Percentiles rank a stretch among this genome's conserved stretches.
phyloP scores from a whole-genome alignment of 2,329 filamentous ascomycete genomes.

The Pseudogymnoascus sp. region DNA sequence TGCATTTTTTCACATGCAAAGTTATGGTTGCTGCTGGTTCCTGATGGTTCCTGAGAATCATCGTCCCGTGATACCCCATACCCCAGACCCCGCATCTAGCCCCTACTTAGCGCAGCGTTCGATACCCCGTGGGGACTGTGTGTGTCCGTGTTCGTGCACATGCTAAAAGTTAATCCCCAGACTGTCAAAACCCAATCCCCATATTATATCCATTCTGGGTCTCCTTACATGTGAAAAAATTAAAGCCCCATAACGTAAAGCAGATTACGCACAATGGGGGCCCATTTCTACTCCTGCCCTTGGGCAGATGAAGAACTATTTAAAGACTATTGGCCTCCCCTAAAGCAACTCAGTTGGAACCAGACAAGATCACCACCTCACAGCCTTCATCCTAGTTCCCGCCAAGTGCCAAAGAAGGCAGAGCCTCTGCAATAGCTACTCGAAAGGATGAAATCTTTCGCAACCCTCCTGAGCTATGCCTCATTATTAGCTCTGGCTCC shows the following conservation, averaged over 20 bases:
- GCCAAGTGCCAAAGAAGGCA: neutral
- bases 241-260: neutral
- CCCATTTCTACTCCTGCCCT: neutral
- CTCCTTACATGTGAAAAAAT: neutral
- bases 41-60: neutral
- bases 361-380: neutral
- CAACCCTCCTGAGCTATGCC: neutral
- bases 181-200: neutral
- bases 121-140: neutral
- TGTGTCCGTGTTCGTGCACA: neutral
- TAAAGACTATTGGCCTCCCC: neutral
- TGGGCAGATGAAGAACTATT: neutral
- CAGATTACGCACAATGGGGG: neutral
- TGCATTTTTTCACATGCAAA: neutral
- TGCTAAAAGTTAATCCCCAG: constrained; percentile 4
- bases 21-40: neutral
- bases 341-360: neutral
- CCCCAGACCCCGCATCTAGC: neutral
- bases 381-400: neutral
- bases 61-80: neutral
- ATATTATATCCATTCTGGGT: neutral
- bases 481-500: neutral
- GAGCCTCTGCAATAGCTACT: neutral
- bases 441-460: constrained; percentile 2
- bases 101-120: neutral